These are phyloP conservation scores for Fusarium setosum DNA, from an alignment of 2,329 filamentous ascomycete genomes.

Conservation along the genomic window DNA sequence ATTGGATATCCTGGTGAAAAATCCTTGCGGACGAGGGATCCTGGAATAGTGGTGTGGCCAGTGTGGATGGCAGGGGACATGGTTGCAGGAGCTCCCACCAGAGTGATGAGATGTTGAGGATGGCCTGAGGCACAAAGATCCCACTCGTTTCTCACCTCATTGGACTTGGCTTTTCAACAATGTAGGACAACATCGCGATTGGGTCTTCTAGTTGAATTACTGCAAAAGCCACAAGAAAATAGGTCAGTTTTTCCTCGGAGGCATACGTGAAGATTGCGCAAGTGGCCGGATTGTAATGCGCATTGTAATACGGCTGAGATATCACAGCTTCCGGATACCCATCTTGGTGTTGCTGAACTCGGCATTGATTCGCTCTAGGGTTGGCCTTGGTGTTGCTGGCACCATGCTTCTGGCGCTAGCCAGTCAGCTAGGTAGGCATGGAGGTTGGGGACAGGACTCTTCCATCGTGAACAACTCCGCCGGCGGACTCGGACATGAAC, in stretches of 20 bases:
- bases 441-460: neutral
- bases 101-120: neutral
- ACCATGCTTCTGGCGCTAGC: slow-evolving; percentile 17
- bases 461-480: neutral
- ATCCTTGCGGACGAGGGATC: slow-evolving; percentile 19
- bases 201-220: neutral
- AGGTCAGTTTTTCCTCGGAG: neutral
- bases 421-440: neutral
- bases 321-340: neutral
- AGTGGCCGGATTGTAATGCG: neutral
- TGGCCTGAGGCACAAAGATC: slow-evolving; percentile 1
- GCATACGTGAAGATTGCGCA: neutral
- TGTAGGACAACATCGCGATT: neutral
- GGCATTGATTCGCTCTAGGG: slow-evolving; percentile 1
- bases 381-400: slow-evolving; percentile 7
- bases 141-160: neutral
- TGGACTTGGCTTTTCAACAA: slow-evolving; percentile 4
- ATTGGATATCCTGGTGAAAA: slow-evolving; percentile 8
- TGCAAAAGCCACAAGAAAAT: slow-evolving; percentile 8
- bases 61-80: neutral
- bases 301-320: neutral
- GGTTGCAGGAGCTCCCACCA: neutral
- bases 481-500: neutral
- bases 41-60: neutral
- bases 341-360: neutral